Evolutionary conservation across 2,329 filamentous ascomycete genomes (phyloP).

Genomic region (Blastomyces gilchristii): DNA sequence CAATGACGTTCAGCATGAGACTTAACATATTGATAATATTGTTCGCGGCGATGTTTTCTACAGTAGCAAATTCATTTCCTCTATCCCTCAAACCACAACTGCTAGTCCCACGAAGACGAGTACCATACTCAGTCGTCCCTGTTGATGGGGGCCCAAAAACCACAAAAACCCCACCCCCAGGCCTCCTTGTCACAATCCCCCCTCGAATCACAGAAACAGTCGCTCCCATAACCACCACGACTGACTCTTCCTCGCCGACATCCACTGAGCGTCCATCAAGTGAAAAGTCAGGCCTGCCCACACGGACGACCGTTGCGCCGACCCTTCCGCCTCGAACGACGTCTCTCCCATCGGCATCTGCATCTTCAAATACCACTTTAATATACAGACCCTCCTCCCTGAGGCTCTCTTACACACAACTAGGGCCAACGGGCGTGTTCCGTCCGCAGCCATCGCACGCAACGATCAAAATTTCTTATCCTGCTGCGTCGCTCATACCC

Average conservation of each 20-base stretch:
- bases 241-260: constrained; percentile 4
- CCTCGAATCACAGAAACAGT: constrained; percentile 13
- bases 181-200: constrained; percentile 13
- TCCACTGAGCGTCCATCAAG: not conserved
- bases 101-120: constrained; percentile 7
- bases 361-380: not conserved
- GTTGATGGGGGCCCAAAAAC: constrained; percentile 15
- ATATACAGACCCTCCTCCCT: not conserved
- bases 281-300: not conserved
- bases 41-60: constrained; percentile 10
- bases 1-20: constrained; percentile 3
- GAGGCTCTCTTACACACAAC: not conserved
- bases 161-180: constrained; percentile 5
- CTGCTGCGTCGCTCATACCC: not conserved
- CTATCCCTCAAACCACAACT: not conserved
- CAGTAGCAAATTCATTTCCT: not conserved
- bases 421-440: not conserved
- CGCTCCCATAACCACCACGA: constrained; percentile 10
- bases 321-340: not conserved
- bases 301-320: constrained; percentile 3
- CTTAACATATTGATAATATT: constrained; percentile 15
- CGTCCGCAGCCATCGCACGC: not conserved
- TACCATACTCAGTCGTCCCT: constrained; percentile 17
- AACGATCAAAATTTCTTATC: not conserved
- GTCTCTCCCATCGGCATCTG: not conserved